Base-by-base conservation (phyloP, 108 stramenopile species). In the Nitzschia sp. region DNA sequence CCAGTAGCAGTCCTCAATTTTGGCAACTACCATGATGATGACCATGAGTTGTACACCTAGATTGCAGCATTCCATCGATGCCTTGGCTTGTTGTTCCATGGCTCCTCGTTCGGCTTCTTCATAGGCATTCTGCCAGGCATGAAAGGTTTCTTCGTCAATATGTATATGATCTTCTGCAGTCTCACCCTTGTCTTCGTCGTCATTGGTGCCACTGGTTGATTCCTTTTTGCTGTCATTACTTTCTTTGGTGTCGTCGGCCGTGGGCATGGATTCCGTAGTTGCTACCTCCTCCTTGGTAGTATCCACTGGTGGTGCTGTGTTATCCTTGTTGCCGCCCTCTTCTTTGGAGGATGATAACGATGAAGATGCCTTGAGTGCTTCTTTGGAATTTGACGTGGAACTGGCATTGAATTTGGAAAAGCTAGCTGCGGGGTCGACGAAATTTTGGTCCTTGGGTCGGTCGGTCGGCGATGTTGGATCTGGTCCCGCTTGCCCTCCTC, bases 121-220 rank as follows among this genome's bases (percentile, higher is more conserved):
- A 42, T 93, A 82, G 0, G 89, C 91, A 46, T 70, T 74, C 58
- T 90, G 85, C 51, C 74, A 93, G 25, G 76, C 80, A 23, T 66
- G 76, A 58, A 78, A 93, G 34, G 87, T 85, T 48, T 88, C 88
- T 72, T 88, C 88, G 57, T 85, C 87, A 62, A 87, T 77, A 55
- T 82, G 45, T 66, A 85, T 67, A 19, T 70, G 17, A 13, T 76
- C 82, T 36, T 77, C 75, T 11, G 82, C 83, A 33, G 25, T 11
- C 6, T 46, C 71, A 5, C 35, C 27, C 47, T 34, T 61, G 11
- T 45, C 36, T 28, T 78, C 55, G 24, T 48, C 65, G 33, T 47
- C 57, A 6, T 1, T 6, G 1, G 42, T 19, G 48, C 4, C 6
- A 29, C 19, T 11, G n/a, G 32, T 55, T 35, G 8, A 24, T 26